phyloP scores from a whole-genome alignment of 768 basidiomycete genomes.

The Lactarius akahatsu region DNA sequence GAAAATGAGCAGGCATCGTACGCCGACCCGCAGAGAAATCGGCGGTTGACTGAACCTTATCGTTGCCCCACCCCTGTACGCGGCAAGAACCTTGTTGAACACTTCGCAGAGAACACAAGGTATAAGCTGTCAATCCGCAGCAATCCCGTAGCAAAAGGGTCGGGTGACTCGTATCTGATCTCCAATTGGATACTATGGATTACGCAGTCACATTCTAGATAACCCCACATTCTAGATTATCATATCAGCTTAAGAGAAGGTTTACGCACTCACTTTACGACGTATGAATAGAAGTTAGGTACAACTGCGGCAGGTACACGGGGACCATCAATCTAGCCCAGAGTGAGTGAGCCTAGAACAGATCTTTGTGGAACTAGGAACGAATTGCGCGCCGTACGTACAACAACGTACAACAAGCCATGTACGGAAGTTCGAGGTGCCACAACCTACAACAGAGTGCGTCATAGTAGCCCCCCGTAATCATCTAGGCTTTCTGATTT shows the following conservation, averaged over 20 bases:
- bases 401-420: not conserved
- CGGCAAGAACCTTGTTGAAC: not conserved
- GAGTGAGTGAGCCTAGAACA: not conserved
- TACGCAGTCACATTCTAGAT: not conserved
- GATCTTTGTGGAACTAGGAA: not conserved
- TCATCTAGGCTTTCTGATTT: not conserved
- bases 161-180: not conserved
- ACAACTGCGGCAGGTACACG: not conserved
- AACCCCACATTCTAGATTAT: not conserved
- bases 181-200: not conserved
- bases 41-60: not conserved
- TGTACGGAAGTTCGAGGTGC: not conserved
- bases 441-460: not conserved
- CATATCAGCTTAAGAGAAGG: not conserved
- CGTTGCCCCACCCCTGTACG: not conserved
- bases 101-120: not conserved
- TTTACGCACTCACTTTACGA: not conserved
- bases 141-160: not conserved
- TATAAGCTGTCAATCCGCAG: slow-evolving; percentile 2
- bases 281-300: not conserved
- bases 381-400: not conserved
- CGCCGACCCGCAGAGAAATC: not conserved
- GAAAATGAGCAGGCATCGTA: not conserved
- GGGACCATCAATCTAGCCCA: not conserved
- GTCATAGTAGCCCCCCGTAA: not conserved